phyloP scores from a whole-genome alignment of 768 basidiomycete species.

The Leccinum subtestaceum region DNA sequence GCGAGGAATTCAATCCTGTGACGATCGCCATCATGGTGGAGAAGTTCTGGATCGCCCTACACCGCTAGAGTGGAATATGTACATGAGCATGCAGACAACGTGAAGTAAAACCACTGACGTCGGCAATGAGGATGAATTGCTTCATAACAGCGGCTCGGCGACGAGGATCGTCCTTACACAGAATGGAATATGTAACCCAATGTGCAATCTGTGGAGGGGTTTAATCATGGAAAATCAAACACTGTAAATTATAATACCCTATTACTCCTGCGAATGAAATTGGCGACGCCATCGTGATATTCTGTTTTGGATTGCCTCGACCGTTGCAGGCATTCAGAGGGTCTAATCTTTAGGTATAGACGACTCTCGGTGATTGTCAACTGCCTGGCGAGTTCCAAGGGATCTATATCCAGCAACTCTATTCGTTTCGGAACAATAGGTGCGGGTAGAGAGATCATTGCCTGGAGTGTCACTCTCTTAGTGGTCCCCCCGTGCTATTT shows the following conservation, averaged over 20 bases:
- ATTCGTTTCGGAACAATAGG: constrained; percentile 48
- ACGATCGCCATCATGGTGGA: constrained; percentile 67
- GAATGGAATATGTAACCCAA: constrained; percentile 58
- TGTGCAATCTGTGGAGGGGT: constrained; percentile 43
- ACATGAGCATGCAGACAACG: not conserved
- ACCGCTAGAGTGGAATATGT: constrained; percentile 41
- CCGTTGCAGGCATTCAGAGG: constrained; percentile 59
- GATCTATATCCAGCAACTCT: constrained; percentile 58
- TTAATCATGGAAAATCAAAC: not conserved
- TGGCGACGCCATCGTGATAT: constrained; percentile 50
- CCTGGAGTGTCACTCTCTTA: constrained; percentile 35
- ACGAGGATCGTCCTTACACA: constrained; percentile 56
- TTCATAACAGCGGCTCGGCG: constrained; percentile 60
- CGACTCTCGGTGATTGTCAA: constrained; percentile 62
- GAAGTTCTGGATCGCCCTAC: constrained; percentile 62
- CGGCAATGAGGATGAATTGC: constrained; percentile 64
- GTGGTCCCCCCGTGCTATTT: constrained; percentile 33
- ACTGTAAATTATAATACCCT: constrained; percentile 36
- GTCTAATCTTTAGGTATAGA: constrained; percentile 56
- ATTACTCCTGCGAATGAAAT: constrained; percentile 58
- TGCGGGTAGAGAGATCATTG: constrained; percentile 43
- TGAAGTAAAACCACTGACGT: constrained; percentile 40
- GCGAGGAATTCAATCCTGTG: constrained; percentile 65
- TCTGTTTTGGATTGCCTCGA: constrained; percentile 46
- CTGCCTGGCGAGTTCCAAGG: constrained; percentile 65